Evolutionary conservation across 225 moss, liverwort and hornwort genomes (phyloP).

Genomic region (Pseudoscleropodium purum): DNA sequence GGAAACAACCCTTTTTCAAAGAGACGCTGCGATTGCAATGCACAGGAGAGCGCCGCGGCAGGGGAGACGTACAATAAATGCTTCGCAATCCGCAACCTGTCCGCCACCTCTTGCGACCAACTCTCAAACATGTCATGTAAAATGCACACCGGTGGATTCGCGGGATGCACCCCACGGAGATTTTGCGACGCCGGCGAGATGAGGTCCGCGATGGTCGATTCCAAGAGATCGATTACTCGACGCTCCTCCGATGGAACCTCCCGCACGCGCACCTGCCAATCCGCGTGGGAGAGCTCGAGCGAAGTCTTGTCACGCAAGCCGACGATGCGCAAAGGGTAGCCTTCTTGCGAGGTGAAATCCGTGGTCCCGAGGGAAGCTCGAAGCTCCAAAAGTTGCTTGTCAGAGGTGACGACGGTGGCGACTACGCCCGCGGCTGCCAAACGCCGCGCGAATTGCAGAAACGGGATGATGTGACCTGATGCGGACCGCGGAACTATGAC

Average conservation of each 20-base stretch:
- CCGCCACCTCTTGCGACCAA: slow-evolving; percentile 26
- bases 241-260: background rate
- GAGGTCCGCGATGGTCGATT: background rate
- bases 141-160: slow-evolving; percentile 14
- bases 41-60: background rate
- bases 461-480: background rate
- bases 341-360: background rate
- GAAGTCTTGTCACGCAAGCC: background rate
- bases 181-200: background rate
- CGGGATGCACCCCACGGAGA: background rate
- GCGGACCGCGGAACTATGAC: background rate
- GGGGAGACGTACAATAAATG: slow-evolving; percentile 19
- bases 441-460: background rate
- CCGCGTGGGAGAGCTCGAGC: background rate
- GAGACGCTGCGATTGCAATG: background rate
- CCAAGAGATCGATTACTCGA: background rate
- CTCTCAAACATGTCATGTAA: slow-evolving; percentile 30
- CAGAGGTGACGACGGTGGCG: slow-evolving; percentile 8
- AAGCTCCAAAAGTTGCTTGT: slow-evolving; percentile 7
- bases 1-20: background rate
- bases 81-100: slow-evolving; percentile 9
- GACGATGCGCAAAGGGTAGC: slow-evolving; percentile 9
- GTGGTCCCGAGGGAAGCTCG: background rate
- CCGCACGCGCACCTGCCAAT: background rate
- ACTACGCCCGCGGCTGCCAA: background rate